Evolutionary conservation across 2,329 filamentous ascomycete genomes (phyloP).

Genomic region (Didymellaceae sp.): DNA sequence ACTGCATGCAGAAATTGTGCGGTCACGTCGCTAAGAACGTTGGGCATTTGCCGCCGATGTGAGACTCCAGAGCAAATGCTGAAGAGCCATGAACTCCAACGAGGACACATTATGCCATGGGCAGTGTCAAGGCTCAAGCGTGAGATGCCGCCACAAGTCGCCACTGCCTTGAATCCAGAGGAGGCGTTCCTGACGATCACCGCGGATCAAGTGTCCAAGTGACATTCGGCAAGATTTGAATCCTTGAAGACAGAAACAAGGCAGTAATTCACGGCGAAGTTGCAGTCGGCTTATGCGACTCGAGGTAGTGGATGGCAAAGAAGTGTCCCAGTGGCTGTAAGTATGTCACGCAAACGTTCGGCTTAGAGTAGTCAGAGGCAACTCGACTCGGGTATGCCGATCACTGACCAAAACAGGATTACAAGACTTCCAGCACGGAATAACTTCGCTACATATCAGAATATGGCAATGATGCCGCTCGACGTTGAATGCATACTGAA

Average conservation of each 20-base stretch:
- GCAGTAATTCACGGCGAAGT: neutral
- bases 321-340: neutral
- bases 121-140: too few species aligned
- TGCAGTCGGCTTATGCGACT: neutral
- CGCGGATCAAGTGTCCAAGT: neutral
- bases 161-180: conserved; percentile 8
- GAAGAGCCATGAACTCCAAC: too few species aligned
- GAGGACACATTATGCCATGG: too few species aligned
- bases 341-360: neutral
- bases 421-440: neutral
- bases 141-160: conserved; percentile 4
- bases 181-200: conserved; percentile 15
- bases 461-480: neutral
- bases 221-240: neutral
- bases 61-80: too few species aligned
- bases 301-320: neutral
- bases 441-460: neutral
- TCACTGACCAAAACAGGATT: conserved; percentile 5
- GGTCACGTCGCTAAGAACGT: too few species aligned
- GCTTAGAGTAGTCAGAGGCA: neutral
- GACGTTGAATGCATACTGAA: neutral
- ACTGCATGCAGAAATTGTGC: too few species aligned
- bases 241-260: neutral
- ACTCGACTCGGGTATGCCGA: conserved; percentile 8
- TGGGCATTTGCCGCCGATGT: too few species aligned